These are phyloP conservation scores for Nakazawaea peltata DNA, from an alignment of 805 yeast species.

Conservation along the genomic window DNA sequence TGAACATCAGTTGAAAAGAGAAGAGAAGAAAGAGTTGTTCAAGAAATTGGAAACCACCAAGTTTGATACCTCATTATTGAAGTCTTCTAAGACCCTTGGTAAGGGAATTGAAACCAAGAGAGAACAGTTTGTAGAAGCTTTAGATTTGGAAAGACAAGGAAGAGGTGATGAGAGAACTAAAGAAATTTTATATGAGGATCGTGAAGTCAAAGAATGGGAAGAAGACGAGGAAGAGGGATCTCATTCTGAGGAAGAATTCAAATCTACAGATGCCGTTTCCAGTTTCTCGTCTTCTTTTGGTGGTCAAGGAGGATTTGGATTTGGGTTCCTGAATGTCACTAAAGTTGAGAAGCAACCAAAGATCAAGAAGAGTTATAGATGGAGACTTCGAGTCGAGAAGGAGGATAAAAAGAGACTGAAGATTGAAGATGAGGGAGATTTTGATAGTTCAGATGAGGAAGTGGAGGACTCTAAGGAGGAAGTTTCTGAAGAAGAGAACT, in stretches of 20 bases:
- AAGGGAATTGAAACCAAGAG: slow-evolving; percentile 59
- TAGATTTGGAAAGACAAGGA: slow-evolving; percentile 66
- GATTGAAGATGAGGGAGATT: slow-evolving; percentile 56
- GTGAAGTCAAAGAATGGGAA: slow-evolving; percentile 57
- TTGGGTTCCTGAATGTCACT: slow-evolving; percentile 53
- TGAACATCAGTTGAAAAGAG: slow-evolving; percentile 81
- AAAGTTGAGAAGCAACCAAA: slow-evolving; percentile 40
- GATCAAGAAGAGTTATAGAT: slow-evolving; percentile 55
- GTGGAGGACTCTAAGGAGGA: slow-evolving; percentile 20
- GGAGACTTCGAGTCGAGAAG: slow-evolving; percentile 56
- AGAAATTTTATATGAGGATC: slow-evolving; percentile 62
- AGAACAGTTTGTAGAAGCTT: slow-evolving; percentile 69
- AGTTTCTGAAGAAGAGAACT: slow-evolving; percentile 15
- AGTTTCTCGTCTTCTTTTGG: slow-evolving; percentile 58
- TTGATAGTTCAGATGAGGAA: slow-evolving; percentile 27
- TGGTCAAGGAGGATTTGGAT: slow-evolving; percentile 70
- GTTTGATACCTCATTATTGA: slow-evolving; percentile 63
- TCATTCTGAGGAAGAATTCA: slow-evolving; percentile 8
- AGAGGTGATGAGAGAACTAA: slow-evolving; percentile 53
- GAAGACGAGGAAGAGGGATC: slow-evolving; percentile 23
- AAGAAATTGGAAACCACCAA: slow-evolving; percentile 62
- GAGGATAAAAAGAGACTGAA: slow-evolving; percentile 33
- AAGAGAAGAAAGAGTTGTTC: slow-evolving; percentile 73
- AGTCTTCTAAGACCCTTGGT: slow-evolving; percentile 74
- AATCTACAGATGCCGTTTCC: slow-evolving; percentile 51